A percentile compares a stretch with the other conserved stretches of the same genome.
Evolutionary conservation across 495 filamentous ascomycete genomes (phyloP).

Genomic region (Tuber magnatum): DNA sequence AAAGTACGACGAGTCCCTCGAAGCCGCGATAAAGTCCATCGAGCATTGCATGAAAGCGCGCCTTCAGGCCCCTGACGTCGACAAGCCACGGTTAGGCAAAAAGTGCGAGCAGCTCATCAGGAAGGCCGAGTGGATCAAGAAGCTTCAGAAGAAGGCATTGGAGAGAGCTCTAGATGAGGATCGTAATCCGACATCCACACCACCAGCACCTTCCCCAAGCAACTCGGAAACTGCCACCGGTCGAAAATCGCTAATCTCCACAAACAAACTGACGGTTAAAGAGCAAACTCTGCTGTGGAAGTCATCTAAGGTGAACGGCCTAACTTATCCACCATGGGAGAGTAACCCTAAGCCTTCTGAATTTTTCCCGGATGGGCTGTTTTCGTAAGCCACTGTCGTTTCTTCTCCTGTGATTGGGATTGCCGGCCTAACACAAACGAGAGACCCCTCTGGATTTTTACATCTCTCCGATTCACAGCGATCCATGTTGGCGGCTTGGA

Average conservation of each 20-base stretch:
- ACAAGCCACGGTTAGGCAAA: constrained; percentile 54
- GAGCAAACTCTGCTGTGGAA: constrained; percentile 75
- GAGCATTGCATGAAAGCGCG: constrained; percentile 73
- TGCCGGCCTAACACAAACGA: constrained; percentile 42
- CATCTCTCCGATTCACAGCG: constrained; percentile 64
- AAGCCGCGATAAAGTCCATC: constrained; percentile 63
- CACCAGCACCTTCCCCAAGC: constrained; percentile 38
- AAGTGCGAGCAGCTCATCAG: constrained; percentile 62
- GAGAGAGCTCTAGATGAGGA: constrained; percentile 22
- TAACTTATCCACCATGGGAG: constrained; percentile 75
- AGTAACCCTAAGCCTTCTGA: constrained; percentile 49
- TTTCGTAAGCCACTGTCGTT: constrained; percentile 49
- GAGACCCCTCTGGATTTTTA: constrained; percentile 60
- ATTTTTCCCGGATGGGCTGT: constrained; percentile 49
- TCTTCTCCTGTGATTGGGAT: constrained; percentile 5
- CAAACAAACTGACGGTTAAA: constrained; percentile 56
- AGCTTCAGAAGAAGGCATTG: constrained; percentile 19
- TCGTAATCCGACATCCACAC: constrained; percentile 24
- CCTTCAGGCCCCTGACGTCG: constrained; percentile 48
- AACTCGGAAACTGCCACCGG: not conserved
- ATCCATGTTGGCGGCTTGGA: constrained; percentile 72
- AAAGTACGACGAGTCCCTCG: constrained; percentile 61
- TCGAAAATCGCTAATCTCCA: constrained; percentile 46
- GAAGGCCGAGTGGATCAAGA: constrained; percentile 68
- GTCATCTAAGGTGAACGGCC: constrained; percentile 70